A percentile compares a stretch with the other conserved stretches of the same genome.
Conservation (phyloP, 495 filamentous ascomycete genomes). For the Aspergillus nidulans region DNA sequence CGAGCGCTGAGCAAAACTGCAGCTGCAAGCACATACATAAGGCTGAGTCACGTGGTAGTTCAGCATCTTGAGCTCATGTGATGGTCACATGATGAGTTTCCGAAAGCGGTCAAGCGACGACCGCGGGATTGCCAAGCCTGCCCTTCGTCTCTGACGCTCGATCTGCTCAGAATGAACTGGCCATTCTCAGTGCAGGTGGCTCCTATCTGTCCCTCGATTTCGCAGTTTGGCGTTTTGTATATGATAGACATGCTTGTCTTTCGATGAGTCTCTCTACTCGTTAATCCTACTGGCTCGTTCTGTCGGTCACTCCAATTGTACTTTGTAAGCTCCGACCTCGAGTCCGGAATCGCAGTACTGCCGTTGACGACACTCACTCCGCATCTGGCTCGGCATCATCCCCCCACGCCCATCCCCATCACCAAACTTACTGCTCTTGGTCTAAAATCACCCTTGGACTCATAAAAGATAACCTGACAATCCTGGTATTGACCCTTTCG, state of each 20-base stretch:
- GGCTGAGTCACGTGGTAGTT: slow-evolving; percentile 21
- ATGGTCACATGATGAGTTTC: slow-evolving; percentile 8
- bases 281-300: background rate
- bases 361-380: background rate
- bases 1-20: background rate
- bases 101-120: slow-evolving; percentile 6
- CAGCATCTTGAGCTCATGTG: slow-evolving; percentile 1
- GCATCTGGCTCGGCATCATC: slow-evolving; percentile 1
- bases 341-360: background rate
- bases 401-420: background rate
- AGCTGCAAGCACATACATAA: slow-evolving; percentile 2
- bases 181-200: background rate
- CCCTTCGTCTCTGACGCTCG: too few relatives aligned
- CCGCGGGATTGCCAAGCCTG: too few relatives aligned
- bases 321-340: background rate
- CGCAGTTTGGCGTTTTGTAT: background rate
- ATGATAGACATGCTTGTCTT: background rate
- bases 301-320: background rate
- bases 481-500: background rate
- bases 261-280: background rate
- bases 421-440: too few relatives aligned
- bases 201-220: background rate
- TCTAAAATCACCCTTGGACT: background rate
- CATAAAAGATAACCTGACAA: background rate
- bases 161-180: background rate